Percentiles rank a stretch among this genome's conserved stretches.
phyloP scores from a whole-genome alignment of 495 filamentous ascomycete genomes.

The Aspergillus campestris region DNA sequence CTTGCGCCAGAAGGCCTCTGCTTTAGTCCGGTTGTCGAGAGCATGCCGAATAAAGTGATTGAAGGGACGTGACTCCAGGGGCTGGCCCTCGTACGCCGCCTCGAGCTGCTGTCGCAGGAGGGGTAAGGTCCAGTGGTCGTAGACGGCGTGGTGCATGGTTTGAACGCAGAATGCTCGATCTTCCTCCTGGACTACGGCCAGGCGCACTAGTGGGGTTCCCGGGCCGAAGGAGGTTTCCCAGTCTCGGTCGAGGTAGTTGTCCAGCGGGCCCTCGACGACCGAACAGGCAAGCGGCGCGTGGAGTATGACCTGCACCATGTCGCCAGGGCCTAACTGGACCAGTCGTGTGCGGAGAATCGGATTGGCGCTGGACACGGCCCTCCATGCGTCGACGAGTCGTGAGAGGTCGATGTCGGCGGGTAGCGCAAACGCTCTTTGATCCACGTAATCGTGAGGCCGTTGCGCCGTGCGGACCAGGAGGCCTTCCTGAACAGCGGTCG shows the following conservation, averaged over 20 bases:
- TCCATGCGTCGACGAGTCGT: conserved; percentile 21
- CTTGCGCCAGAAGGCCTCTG: conserved; percentile 14
- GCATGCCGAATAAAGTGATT: conserved; percentile 14
- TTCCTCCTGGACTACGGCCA: too few species aligned
- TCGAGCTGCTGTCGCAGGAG: conserved; percentile 37
- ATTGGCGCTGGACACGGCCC: conserved; percentile 19
- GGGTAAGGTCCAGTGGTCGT: conserved; percentile 49
- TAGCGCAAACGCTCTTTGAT: conserved; percentile 7
- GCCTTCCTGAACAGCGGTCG: conserved; percentile 50
- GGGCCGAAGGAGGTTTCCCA: too few species aligned
- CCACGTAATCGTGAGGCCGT: conserved; percentile 19
- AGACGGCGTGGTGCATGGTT: conserved; percentile 54
- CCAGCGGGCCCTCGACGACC: too few species aligned
- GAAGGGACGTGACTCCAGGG: conserved; percentile 1
- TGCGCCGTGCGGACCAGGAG: conserved; percentile 39
- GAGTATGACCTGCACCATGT: too few species aligned
- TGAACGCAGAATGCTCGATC: conserved; percentile 12
- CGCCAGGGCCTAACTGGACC: too few species aligned
- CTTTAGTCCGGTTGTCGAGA: conserved; percentile 1
- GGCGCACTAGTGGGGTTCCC: too few species aligned
- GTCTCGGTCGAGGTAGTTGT: too few species aligned
- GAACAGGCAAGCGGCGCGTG: too few species aligned
- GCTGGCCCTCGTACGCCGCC: conserved; percentile 20
- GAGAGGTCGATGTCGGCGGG: neutral
- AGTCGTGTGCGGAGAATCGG: conserved; percentile 40